These are phyloP conservation scores for Eimeria sp. DNA, from an alignment of 169 alveolate species.

Conservation along the genomic window DNA sequence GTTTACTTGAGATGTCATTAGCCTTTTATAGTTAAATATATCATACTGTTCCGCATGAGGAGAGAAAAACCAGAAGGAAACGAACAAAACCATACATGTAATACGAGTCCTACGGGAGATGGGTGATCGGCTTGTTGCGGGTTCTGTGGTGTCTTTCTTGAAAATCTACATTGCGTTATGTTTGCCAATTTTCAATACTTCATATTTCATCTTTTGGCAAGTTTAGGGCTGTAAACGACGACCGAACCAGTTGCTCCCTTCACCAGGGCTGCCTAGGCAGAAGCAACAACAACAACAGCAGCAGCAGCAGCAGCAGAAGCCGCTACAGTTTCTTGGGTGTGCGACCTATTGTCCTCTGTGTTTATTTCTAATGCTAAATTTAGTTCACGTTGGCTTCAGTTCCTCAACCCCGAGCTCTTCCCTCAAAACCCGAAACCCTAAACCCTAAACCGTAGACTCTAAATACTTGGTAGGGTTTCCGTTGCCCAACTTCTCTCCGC, in stretches of 20 bases:
- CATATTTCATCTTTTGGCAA: background rate
- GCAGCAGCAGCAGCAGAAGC: slow-evolving; percentile 32
- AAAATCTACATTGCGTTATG: background rate
- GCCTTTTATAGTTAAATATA: background rate
- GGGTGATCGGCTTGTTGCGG: background rate
- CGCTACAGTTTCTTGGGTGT: slow-evolving; percentile 6
- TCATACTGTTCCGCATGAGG: background rate
- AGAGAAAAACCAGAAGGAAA: background rate
- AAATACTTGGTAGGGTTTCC: background rate
- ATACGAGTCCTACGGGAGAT: background rate
- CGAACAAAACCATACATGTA: background rate
- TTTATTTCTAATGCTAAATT: slow-evolving; percentile 15
- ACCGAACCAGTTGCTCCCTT: background rate
- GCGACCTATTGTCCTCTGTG: background rate
- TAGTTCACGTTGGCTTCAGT: slow-evolving; percentile 4
- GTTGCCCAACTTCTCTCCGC: slow-evolving; percentile 18
- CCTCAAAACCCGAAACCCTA: background rate
- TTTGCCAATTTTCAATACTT: background rate
- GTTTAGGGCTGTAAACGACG: background rate
- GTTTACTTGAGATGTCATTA: background rate
- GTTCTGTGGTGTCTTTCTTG: background rate
- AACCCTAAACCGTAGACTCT: slow-evolving; percentile 36
- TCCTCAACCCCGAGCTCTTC: background rate
- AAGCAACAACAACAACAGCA: background rate
- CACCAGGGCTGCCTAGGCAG: background rate